These are phyloP conservation scores for Fraxinus sp. DNA, from an alignment of 305 asterid species.

Conservation along the genomic window DNA sequence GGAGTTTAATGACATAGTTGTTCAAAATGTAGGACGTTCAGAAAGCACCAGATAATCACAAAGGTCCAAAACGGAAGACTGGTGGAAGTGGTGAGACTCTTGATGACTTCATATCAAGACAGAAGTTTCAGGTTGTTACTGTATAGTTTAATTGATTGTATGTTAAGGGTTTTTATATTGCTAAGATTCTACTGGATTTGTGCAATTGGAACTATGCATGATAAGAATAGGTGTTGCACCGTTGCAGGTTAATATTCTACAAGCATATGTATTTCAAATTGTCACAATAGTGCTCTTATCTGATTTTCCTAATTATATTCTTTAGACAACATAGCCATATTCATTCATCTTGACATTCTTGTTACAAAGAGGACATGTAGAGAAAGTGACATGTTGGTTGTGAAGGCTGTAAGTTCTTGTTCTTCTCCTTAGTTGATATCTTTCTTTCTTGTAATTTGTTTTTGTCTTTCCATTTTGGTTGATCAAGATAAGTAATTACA, in stretches of 20 bases:
- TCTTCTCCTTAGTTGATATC: constrained; percentile 1
- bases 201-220: constrained; percentile 3
- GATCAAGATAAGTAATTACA: neutral
- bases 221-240: neutral
- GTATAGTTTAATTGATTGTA: neutral
- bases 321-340: constrained; percentile 1
- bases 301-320: neutral
- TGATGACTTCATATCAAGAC: constrained; percentile 36
- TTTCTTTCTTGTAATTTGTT: neutral
- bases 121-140: constrained; percentile 50
- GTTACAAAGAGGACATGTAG: neutral
- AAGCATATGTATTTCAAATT: neutral
- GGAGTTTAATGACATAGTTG: constrained; percentile 10
- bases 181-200: constrained; percentile 1
- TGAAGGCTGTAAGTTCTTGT: neutral
- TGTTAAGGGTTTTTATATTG: constrained; percentile 3
- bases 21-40: constrained; percentile 33
- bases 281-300: neutral
- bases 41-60: constrained; percentile 20
- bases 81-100: constrained; percentile 19
- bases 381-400: neutral
- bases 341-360: neutral
- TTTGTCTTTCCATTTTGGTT: neutral
- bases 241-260: neutral
- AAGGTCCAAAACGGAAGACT: constrained; percentile 3